These are phyloP conservation scores for Penicillium tannophilum DNA, from an alignment of 495 filamentous ascomycete species.

Conservation along the genomic window DNA sequence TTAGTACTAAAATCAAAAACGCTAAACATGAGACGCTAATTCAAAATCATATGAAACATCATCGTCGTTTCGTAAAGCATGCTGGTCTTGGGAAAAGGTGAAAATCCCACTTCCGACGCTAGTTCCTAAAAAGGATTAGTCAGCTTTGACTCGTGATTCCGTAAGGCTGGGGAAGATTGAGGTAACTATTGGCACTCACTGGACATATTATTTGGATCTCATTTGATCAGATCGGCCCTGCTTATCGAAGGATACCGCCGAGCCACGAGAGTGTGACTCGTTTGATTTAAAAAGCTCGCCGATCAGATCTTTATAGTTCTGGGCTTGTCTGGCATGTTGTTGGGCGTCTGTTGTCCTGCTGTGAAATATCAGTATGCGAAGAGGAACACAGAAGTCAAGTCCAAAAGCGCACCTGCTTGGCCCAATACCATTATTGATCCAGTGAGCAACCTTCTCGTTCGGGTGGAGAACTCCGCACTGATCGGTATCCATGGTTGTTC, in stretches of 20 bases:
- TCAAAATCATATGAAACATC: background rate
- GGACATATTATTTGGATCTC: background rate
- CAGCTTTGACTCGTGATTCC: background rate
- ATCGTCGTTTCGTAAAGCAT: background rate
- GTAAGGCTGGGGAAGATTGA: background rate
- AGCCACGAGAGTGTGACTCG: background rate
- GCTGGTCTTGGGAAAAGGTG: background rate
- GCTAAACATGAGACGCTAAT: background rate
- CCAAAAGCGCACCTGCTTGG: background rate
- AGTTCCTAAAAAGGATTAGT: background rate
- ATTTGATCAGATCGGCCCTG: background rate
- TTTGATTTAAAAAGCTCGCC: background rate
- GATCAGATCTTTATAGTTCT: background rate
- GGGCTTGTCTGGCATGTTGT: background rate
- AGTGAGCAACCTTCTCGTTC: background rate
- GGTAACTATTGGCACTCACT: background rate
- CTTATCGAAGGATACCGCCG: background rate
- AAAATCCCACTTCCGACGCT: background rate
- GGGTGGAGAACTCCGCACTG: slow-evolving; percentile 1
- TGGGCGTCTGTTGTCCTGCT: background rate
- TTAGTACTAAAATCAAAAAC: background rate
- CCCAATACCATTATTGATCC: background rate
- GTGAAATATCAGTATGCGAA: background rate
- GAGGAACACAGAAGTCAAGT: background rate
- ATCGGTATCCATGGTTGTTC: background rate